These are phyloP conservation scores for Kondoa malvinella DNA, from an alignment of 768 basidiomycete species.

Conservation along the genomic window DNA sequence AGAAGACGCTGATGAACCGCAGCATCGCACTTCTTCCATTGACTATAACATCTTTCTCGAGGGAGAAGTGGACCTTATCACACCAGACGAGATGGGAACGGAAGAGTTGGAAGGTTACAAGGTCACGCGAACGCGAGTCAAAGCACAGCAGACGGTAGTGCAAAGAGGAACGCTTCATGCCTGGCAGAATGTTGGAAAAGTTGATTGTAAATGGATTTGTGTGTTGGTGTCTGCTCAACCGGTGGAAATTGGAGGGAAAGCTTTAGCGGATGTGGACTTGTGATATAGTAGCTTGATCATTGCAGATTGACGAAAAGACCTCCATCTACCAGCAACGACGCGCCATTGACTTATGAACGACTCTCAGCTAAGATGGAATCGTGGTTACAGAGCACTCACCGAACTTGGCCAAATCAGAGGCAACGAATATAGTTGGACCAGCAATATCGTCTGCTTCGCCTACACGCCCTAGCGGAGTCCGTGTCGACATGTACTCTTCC, in stretches of 20 bases:
- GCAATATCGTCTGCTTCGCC: constrained; percentile 57
- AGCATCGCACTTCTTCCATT: not conserved
- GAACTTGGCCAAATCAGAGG: constrained; percentile 53
- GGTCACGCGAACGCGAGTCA: too few relatives aligned
- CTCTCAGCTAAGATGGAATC: not conserved
- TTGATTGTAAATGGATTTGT: too few relatives aligned
- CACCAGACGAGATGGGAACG: constrained; percentile 27
- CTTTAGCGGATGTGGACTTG: too few relatives aligned
- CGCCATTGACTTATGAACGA: constrained; percentile 40
- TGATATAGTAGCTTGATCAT: too few relatives aligned
- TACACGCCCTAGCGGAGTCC: constrained; percentile 51
- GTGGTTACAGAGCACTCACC: constrained; percentile 26
- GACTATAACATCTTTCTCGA: not conserved
- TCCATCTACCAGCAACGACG: constrained; percentile 52
- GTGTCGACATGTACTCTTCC: constrained; percentile 45
- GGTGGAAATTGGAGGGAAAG: too few relatives aligned
- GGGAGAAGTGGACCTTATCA: not conserved
- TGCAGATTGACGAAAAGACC: constrained; percentile 60
- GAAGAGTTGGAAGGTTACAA: too few relatives aligned
- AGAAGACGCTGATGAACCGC: too few relatives aligned
- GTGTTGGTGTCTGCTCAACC: too few relatives aligned
- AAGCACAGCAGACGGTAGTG: too few relatives aligned
- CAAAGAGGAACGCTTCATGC: too few relatives aligned
- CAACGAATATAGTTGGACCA: constrained; percentile 56
- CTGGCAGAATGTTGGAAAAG: too few relatives aligned